Evolutionary conservation across 176 grass and related monocot species (phyloP).

Genomic region (Triticum timopheevii): DNA sequence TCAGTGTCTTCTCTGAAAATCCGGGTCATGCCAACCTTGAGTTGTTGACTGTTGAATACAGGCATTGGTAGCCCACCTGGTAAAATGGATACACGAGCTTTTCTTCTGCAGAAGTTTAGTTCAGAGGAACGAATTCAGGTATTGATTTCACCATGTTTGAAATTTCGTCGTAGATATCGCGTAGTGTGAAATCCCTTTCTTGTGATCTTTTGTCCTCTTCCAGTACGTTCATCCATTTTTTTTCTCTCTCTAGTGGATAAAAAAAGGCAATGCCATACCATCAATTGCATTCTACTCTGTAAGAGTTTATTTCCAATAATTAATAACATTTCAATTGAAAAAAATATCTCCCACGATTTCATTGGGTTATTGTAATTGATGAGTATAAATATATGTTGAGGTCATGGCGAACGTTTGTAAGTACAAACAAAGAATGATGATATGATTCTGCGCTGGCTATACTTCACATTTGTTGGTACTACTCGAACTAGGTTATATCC

Average conservation of each 20-base stretch:
- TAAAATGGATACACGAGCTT: constrained; percentile 83
- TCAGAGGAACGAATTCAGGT: constrained; percentile 80
- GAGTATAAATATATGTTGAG: constrained; percentile 1
- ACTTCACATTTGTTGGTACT: constrained; percentile 2
- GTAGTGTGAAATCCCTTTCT: background rate
- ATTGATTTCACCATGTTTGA: constrained; percentile 31
- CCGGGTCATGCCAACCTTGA: background rate
- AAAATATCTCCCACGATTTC: constrained; percentile 26
- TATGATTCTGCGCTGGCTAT: constrained; percentile 3
- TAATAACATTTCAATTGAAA: constrained; percentile 14
- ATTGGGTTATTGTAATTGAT: constrained; percentile 11
- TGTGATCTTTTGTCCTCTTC: background rate
- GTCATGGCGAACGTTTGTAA: constrained; percentile 11
- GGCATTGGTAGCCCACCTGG: constrained; percentile 95
- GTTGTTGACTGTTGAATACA: constrained; percentile 40
- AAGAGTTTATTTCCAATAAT: background rate
- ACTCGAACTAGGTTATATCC: background rate
- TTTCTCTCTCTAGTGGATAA: background rate
- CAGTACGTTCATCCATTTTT: background rate
- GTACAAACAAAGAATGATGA: constrained; percentile 15
- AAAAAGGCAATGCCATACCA: background rate
- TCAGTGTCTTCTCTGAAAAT: constrained; percentile 19
- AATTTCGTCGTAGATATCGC: background rate
- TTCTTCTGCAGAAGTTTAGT: constrained; percentile 92
- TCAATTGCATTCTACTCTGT: background rate